Conservation (phyloP, 78 protist species). For the Protostelium mycophagum region DNA sequence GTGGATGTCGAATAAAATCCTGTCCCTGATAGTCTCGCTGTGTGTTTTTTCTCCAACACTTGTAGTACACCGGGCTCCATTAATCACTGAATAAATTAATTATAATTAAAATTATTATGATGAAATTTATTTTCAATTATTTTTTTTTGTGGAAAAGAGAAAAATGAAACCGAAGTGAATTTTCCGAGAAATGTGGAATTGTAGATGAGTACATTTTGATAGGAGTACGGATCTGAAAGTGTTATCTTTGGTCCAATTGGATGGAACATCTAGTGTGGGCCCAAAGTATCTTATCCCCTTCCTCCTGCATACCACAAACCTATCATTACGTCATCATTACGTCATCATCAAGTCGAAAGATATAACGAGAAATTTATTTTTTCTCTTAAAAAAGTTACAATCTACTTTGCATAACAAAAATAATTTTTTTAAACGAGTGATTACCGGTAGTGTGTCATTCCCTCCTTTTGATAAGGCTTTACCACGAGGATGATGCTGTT, state of each 20-base stretch:
- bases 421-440: no score
- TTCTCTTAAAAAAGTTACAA: no score
- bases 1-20: not conserved
- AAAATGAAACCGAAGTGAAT: not conserved
- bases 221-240: not conserved
- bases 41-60: not conserved
- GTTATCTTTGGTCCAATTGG: not conserved
- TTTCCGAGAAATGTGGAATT: not conserved
- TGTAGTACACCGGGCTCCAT: not conserved
- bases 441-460: not conserved
- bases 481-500: not conserved
- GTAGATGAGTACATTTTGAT: not conserved
- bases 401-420: no score
- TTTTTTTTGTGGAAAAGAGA: no score
- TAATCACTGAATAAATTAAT: not conserved
- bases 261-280: not conserved
- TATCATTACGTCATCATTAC: not conserved
- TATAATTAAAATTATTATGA: no score
- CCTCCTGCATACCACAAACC: not conserved
- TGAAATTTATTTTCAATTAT: no score
- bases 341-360: constrained; percentile 1
- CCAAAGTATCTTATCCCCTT: not conserved
- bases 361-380: no score
- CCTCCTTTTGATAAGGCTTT: not conserved
- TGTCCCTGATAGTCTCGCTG: not conserved